Percentiles rank a stretch among this genome's conserved stretches.
phyloP scores from a whole-genome alignment of 257 asterid species.

The Solanum pinnatisectum region DNA sequence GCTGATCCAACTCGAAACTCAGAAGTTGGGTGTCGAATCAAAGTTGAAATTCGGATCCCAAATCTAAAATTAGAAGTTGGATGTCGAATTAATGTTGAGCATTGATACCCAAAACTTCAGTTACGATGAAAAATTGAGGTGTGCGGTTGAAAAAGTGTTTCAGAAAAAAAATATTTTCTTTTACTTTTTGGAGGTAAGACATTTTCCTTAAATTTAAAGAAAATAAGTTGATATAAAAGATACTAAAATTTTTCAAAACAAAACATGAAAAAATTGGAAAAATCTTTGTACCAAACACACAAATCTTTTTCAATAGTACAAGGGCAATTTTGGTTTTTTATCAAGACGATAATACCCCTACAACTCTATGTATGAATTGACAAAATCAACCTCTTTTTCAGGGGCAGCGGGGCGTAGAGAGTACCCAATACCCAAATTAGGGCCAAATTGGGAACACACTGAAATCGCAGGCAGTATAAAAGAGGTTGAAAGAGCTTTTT shows the following conservation, averaged over 20 bases:
- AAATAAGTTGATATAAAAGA: too few relatives aligned
- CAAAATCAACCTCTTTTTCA: not conserved
- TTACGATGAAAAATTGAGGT: not conserved
- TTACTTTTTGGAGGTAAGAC: not conserved
- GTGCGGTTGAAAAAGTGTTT: not conserved
- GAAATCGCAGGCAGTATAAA: not conserved
- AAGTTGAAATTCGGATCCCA: accelerated
- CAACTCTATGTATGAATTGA: not conserved
- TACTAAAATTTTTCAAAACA: not conserved
- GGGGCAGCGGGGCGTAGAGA: not conserved
- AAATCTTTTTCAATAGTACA: not conserved
- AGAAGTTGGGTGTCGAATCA: not conserved
- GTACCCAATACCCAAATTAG: not conserved
- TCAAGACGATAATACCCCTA: not conserved
- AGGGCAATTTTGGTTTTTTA: not conserved
- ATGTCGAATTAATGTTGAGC: too few relatives aligned
- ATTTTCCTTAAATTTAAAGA: not conserved
- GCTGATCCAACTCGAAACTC: not conserved
- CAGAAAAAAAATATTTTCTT: too few relatives aligned
- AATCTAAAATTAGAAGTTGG: not conserved
- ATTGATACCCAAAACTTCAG: too few relatives aligned
- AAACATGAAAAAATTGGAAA: not conserved
- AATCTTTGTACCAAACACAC: not conserved
- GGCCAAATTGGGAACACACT: not conserved
- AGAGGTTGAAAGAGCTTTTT: not conserved